A percentile compares a stretch with the other conserved stretches of the same genome.
Evolutionary conservation across 78 protist genomes (phyloP).

Genomic region (Dictyostelium firmibasis): DNA sequence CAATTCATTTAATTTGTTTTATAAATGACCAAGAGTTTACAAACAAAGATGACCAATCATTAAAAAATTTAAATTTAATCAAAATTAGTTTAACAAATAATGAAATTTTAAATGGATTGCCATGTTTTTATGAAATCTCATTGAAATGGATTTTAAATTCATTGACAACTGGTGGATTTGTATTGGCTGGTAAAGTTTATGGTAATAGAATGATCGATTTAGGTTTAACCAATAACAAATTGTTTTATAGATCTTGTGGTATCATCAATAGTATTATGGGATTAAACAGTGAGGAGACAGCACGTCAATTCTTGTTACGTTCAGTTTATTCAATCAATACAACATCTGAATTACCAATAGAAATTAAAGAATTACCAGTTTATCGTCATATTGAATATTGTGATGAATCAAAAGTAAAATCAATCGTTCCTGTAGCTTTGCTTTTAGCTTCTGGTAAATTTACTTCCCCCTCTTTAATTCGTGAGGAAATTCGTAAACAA

Average conservation of each 20-base stretch:
- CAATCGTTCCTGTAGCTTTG: conserved; percentile 43
- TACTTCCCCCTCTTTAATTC: conserved; percentile 15
- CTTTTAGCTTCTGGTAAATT: conserved; percentile 44
- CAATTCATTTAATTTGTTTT: background rate
- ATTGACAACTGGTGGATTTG: conserved; percentile 90
- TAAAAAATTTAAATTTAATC: background rate
- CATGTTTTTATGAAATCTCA: conserved; percentile 68
- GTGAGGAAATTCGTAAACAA: conserved; percentile 22
- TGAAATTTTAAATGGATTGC: background rate
- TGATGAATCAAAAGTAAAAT: conserved; percentile 1
- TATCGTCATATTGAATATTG: conserved; percentile 63
- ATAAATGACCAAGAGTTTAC: background rate
- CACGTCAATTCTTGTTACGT: conserved; percentile 21
- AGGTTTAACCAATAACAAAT: conserved; percentile 86
- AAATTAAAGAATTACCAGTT: conserved; percentile 25
- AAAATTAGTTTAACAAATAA: background rate
- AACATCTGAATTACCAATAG: background rate
- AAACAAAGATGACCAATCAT: background rate
- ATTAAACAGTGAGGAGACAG: background rate
- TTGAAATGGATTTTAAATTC: conserved; percentile 83
- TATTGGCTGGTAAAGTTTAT: conserved; percentile 84
- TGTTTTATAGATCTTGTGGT: conserved; percentile 82
- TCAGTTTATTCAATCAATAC: conserved; percentile 36
- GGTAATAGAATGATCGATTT: conserved; percentile 90
- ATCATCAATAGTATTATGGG: conserved; percentile 48